Base-by-base conservation (phyloP, 441 rosid genomes). In the Pelargonium citronellum region DNA sequence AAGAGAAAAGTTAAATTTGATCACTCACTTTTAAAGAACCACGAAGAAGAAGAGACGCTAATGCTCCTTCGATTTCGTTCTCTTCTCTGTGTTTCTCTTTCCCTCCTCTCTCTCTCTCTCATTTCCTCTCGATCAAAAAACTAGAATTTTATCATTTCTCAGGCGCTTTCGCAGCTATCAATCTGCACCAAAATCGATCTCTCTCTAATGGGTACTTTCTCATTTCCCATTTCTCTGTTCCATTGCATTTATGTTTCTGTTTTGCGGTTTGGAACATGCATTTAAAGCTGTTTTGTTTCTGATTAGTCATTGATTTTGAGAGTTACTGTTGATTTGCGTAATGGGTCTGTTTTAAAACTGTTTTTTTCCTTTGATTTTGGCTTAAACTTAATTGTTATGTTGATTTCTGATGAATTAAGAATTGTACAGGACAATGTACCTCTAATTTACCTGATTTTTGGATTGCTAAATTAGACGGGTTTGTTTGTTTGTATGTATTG, bases 61-160 rank as follows among this genome's bases (percentile, higher is more conserved):
- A 51, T n/a, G 58, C 58, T 51, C 58, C 58, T 51, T 51, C 58
- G 58, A 51, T 51, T 51, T 51, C 58, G 58, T 51, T 51, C 19
- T 12, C n/a, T 47, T 51, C 17, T 51, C 12, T 51, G 1, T 51
- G 7, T n/a, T 6, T n/a, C 58, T 51, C 17, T 51, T 51, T 27
- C 30, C 30, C 30, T 27, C 30, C 30, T 27, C 30, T 27, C 30
- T 27, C 1, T 27, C 30, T n/a, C n/a, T 51, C 17, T 51, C 58
- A 51, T 51, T n/a, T 16, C 16, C 16, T 51, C 58, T 51, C 58
- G 1, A 51, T 51, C 58, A 51, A 51, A n/a, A 13, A 13, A n/a
- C 58, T 51, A 51, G 19, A 17, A 51, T 13, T 51, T 7, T n/a
- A 51, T 13, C 58, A 51, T 51, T 51, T 51, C 58, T n/a, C 58